Conservation (phyloP, 495 filamentous ascomycete species). For the Hypoxylon trugodes region DNA sequence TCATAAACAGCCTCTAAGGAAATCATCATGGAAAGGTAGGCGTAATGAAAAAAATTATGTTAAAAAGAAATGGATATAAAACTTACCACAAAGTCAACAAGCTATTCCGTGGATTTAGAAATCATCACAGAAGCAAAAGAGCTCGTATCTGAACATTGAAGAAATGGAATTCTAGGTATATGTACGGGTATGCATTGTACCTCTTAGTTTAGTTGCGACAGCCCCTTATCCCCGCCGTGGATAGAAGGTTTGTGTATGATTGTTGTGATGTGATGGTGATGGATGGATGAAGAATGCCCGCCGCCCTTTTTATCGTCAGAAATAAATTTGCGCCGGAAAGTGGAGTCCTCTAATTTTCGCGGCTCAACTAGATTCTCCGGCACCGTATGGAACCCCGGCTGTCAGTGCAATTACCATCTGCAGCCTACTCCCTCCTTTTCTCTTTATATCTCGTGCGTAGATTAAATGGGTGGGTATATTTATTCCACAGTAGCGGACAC, state of each 20-base stretch:
- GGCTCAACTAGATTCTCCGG: too few relatives aligned
- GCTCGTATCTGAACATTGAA: constrained; percentile 12
- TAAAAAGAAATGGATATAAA: not conserved
- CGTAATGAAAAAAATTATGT: not conserved
- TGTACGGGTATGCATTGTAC: constrained; percentile 34
- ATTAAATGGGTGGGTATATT: too few relatives aligned
- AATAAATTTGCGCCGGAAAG: too few relatives aligned
- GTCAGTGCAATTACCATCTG: too few relatives aligned
- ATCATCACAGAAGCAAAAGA: constrained; percentile 5
- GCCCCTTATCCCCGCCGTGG: constrained; percentile 19
- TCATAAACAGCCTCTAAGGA: constrained; percentile 61
- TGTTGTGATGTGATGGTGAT: too few relatives aligned
- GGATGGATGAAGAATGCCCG: too few relatives aligned
- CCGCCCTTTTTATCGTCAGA: too few relatives aligned
- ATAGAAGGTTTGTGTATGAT: not conserved
- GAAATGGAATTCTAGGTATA: constrained; percentile 46
- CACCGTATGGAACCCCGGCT: too few relatives aligned
- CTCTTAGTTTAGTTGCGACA: constrained; percentile 4
- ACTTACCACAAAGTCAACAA: constrained; percentile 31
- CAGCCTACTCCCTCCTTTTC: too few relatives aligned
- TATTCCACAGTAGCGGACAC: constrained; percentile 47
- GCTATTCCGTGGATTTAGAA: not conserved
- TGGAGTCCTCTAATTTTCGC: too few relatives aligned
- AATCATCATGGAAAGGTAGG: constrained; percentile 44
- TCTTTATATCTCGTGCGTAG: too few relatives aligned